phyloP scores from a whole-genome alignment of 805 yeast species.

The Spathaspora hagerdaliae region DNA sequence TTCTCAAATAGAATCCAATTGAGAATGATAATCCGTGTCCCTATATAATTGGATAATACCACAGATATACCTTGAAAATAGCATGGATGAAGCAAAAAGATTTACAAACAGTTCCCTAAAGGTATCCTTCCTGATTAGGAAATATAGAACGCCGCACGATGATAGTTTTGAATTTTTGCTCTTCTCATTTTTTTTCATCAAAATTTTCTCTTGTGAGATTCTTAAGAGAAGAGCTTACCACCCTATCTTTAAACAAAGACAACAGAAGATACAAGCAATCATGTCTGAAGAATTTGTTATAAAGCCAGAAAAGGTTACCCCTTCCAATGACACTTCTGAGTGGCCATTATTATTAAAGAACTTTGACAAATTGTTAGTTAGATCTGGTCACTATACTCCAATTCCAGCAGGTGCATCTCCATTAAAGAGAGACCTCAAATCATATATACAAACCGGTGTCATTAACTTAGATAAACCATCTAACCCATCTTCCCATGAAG shows the following conservation, averaged over 20 bases:
- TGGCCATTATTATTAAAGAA: constrained; percentile 95
- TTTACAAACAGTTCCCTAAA: no score
- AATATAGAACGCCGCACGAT: constrained; percentile 25
- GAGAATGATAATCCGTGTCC: no score
- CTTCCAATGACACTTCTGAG: constrained; percentile 81
- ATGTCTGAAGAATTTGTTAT: constrained; percentile 75
- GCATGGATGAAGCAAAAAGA: no score
- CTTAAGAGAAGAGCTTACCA: background rate
- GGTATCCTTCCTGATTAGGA: background rate
- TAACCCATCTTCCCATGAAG: constrained; percentile 98
- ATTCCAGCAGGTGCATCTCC: constrained; percentile 96
- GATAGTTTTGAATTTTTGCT: constrained; percentile 6
- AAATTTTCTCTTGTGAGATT: constrained; percentile 2
- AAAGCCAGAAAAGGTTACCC: constrained; percentile 80
- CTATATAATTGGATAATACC: no score
- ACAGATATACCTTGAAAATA: no score
- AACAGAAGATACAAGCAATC: background rate
- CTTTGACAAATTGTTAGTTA: constrained; percentile 88
- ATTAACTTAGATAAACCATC: constrained; percentile 97
- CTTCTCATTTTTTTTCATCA: constrained; percentile 1
- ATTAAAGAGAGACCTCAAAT: constrained; percentile 85
- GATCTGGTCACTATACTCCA: constrained; percentile 97
- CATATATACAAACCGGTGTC: constrained; percentile 90
- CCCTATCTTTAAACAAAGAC: background rate
- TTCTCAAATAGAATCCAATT: no score